phyloP scores from a whole-genome alignment of 192 early-diverging fungal genomes.

The Backusella morwellensis region DNA sequence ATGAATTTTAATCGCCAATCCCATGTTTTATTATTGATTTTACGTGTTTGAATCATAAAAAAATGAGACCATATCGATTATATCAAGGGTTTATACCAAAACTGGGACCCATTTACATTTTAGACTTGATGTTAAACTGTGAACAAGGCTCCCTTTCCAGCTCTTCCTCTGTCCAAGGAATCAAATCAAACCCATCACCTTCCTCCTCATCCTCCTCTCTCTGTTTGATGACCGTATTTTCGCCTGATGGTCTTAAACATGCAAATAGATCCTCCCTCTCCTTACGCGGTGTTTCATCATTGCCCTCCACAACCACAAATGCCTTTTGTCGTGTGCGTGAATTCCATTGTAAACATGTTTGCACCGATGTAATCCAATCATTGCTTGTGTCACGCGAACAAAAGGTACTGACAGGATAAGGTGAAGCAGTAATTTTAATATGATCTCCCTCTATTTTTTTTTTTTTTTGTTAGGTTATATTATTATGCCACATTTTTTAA shows the following conservation, averaged over 20 bases:
- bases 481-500: neutral
- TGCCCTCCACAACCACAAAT: conserved; percentile 49
- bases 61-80: no score
- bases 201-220: neutral
- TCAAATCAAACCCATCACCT: neutral
- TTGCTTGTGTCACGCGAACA: conserved; percentile 66
- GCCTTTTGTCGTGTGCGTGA: conserved; percentile 83
- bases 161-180: conserved; percentile 15
- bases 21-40: no score
- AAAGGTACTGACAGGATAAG: conserved; percentile 83
- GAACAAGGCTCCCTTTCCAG: neutral
- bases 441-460: conserved; percentile 67
- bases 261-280: neutral
- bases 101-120: neutral
- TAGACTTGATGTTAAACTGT: neutral
- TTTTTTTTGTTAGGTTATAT: neutral
- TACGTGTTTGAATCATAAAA: no score
- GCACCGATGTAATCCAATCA: conserved; percentile 91
- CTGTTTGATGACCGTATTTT: neutral
- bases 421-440: conserved; percentile 79
- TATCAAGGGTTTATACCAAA: neutral
- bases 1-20: no score
- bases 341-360: conserved; percentile 90
- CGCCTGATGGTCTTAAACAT: neutral
- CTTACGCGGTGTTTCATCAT: neutral